Base-by-base conservation (phyloP, 2,329 filamentous ascomycete species). In the Pestalotiopsis sp. region DNA sequence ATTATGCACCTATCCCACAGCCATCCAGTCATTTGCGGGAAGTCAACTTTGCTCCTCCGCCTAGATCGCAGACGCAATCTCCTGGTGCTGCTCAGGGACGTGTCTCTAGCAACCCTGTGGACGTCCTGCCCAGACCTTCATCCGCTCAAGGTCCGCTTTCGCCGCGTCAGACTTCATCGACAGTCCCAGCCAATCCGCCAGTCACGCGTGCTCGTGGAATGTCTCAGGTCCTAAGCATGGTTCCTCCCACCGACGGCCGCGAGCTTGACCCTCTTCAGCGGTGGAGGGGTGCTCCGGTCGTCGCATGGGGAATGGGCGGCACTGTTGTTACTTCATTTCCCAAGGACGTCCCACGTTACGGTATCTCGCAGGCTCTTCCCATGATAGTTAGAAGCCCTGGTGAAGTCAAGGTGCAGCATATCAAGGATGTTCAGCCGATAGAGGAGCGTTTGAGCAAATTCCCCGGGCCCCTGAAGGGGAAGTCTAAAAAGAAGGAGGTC, bases 401-500 rank as follows among this genome's bases (percentile, higher is more conserved):
- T 2, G 93, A 95, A 73, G 88, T 98, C 27, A 93, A 91, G 74
- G 83, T 95, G n/a, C 87, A 90, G 70, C 92, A 88, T 73, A 86
- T 93, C 70, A 96, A 92, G 77, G 90, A 94, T 58, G 84, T 93
- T 38, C 83, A 93, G 59, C 90, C 93, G 4, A 82, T 94, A 9
- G 84, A 89, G 27, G 93, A 96, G 41, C 87, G 90, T 2, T 82
- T 96, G 63, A 87, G 89, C 20, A 94, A 91, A 73, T 98, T 98
- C 75, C 96, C 96, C 0, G 96, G 96, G 0, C 96, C 97, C 3
- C 83, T 99, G 36, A 94, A 92, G 79, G 88, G 90, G 56, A 98
- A 98, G 77, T 90, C 91, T 1, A 98, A 97, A 85, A 99, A 99
- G 85, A 99, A 98, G 83, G 95, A 99, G 67, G 88, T 94, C 0